Percentiles rank a stretch among this genome's conserved stretches.
Conservation (phyloP, 2,329 filamentous ascomycete species). For the Diaporthe vaccinii region DNA sequence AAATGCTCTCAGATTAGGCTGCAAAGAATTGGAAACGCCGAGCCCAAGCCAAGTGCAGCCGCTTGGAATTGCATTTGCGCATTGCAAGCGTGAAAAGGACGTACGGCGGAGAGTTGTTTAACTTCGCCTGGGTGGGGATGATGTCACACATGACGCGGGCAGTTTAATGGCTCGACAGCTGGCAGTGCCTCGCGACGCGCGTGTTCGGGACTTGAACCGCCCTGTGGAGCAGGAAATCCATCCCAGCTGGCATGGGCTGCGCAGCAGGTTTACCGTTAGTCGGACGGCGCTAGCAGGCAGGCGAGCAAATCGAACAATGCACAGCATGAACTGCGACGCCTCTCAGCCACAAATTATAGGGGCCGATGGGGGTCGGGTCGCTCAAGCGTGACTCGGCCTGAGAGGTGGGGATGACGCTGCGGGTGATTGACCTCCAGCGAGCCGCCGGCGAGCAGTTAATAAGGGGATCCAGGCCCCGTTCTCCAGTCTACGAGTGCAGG, state of each 20-base stretch:
- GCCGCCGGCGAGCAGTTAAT: neutral
- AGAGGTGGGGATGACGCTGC: constrained; percentile 28
- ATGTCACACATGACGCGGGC: constrained; percentile 24
- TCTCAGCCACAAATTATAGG: constrained; percentile 31
- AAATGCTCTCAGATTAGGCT: neutral
- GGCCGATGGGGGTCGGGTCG: constrained; percentile 15
- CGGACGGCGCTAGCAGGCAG: constrained; percentile 8
- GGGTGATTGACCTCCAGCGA: neutral
- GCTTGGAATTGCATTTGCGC: neutral
- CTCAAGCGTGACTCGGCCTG: constrained; percentile 24
- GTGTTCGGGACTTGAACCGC: neutral
- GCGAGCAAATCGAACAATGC: constrained; percentile 15
- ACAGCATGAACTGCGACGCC: constrained; percentile 13
- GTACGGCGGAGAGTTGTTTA: neutral
- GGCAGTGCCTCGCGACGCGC: constrained; percentile 27
- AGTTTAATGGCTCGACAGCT: neutral
- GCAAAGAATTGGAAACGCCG: constrained; percentile 1
- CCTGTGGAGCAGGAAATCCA: neutral
- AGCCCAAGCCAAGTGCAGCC: constrained; percentile 7
- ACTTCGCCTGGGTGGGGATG: constrained; percentile 21
- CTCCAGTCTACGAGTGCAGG: fast-evolving
- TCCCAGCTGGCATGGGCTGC: constrained; percentile 9
- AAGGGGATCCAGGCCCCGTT: neutral
- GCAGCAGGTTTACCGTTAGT: constrained; percentile 17
- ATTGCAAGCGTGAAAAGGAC: neutral